Evolutionary conservation across 2,329 filamentous ascomycete species (phyloP).

Genomic region (Nakataea oryzae): DNA sequence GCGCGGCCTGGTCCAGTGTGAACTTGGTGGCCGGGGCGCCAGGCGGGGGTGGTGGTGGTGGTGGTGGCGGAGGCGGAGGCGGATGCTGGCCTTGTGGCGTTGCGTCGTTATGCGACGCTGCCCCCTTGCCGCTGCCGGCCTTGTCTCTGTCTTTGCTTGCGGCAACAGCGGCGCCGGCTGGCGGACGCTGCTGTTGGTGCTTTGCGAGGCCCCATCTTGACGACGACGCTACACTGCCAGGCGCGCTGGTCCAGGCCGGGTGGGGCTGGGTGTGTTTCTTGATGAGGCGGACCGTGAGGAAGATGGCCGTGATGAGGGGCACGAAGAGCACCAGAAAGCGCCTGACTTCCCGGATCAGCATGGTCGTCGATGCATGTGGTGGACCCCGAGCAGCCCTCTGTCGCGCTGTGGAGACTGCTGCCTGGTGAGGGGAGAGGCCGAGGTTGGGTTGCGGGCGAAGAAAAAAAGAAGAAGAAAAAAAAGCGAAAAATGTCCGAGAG

Average conservation of each 20-base stretch:
- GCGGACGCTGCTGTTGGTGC: background rate
- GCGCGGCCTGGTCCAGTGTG: background rate
- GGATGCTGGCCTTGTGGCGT: background rate
- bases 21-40: background rate
- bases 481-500: background rate
- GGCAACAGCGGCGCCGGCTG: no score
- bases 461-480: no score
- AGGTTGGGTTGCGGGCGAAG: background rate
- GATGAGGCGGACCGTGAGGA: slow-evolving; percentile 3
- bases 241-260: background rate
- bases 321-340: slow-evolving; percentile 2
- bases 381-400: background rate
- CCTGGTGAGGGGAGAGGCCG: no score
- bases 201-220: background rate
- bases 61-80: background rate
- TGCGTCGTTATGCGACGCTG: background rate
- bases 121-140: background rate
- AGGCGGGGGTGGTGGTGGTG: background rate
- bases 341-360: background rate
- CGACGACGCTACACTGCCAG: background rate
- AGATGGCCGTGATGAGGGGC: slow-evolving; percentile 2
- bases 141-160: background rate
- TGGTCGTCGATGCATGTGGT: background rate
- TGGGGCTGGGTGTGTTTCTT: background rate
- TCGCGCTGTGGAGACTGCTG: background rate